These are phyloP conservation scores for Primulina eburnea DNA, from an alignment of 257 asterid species.

Conservation along the genomic window DNA sequence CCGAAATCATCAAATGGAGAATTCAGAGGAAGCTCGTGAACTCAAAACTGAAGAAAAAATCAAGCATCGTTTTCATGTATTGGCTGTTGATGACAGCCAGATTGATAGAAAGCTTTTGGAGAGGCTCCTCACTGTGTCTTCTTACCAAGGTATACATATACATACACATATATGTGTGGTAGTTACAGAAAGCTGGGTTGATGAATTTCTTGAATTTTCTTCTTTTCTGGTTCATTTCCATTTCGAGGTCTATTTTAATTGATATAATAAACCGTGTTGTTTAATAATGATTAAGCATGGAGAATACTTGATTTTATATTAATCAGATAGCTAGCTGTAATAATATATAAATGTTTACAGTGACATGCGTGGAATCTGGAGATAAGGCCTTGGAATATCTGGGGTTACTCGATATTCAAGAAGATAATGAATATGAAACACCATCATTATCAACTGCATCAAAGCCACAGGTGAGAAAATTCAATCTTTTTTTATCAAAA, in stretches of 20 bases:
- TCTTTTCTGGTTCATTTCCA: not conserved
- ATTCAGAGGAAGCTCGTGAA: slow-evolving; percentile 14
- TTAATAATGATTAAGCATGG: too few species aligned
- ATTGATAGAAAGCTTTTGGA: slow-evolving; percentile 52
- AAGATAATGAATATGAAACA: slow-evolving; percentile 27
- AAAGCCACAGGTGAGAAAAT: slow-evolving; percentile 35
- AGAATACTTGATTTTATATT: too few species aligned
- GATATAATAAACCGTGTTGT: too few species aligned
- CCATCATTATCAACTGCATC: slow-evolving; percentile 5
- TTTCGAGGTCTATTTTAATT: not conserved
- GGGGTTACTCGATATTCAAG: slow-evolving; percentile 38
- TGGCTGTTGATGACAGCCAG: slow-evolving; percentile 56
- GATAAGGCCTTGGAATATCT: slow-evolving; percentile 58
- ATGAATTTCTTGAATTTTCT: not conserved
- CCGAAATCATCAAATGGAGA: slow-evolving; percentile 24
- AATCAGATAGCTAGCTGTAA: not conserved
- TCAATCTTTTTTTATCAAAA: not conserved
- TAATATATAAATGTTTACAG: slow-evolving; percentile 29
- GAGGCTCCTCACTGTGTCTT: slow-evolving; percentile 53
- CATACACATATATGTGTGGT: not conserved
- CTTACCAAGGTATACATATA: slow-evolving; percentile 43
- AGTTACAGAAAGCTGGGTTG: too few species aligned
- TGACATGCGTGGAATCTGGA: slow-evolving; percentile 65
- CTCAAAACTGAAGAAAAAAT: slow-evolving; percentile 11
- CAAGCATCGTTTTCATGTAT: slow-evolving; percentile 46